Conservation (phyloP, 805 yeast genomes). For the Priceomyces medius region DNA sequence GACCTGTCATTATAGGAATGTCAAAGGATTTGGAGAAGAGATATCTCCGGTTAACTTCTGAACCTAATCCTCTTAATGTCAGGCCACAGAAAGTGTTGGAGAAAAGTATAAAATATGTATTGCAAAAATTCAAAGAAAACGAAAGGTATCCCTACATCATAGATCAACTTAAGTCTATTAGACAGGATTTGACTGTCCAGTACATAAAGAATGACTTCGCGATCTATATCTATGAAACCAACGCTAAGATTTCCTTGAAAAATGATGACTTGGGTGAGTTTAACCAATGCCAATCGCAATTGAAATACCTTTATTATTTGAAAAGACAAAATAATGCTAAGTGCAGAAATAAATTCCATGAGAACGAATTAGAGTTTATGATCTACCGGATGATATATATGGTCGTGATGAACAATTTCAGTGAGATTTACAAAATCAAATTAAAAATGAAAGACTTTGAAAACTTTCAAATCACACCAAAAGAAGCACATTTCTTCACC, state of each 20-base stretch:
- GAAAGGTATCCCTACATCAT: slow-evolving; percentile 69
- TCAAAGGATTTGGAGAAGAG: slow-evolving; percentile 68
- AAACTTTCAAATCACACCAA: slow-evolving; percentile 6
- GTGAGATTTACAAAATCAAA: slow-evolving; percentile 50
- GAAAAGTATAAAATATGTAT: slow-evolving; percentile 54
- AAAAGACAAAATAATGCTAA: slow-evolving; percentile 30
- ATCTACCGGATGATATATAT: slow-evolving; percentile 74
- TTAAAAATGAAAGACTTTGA: slow-evolving; percentile 9
- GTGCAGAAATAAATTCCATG: slow-evolving; percentile 15
- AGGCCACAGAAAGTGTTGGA: slow-evolving; percentile 68
- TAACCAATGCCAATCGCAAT: slow-evolving; percentile 89
- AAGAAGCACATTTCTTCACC: slow-evolving; percentile 13
- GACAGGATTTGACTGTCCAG: slow-evolving; percentile 94
- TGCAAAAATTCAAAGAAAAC: slow-evolving; percentile 48
- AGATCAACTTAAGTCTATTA: slow-evolving; percentile 85
- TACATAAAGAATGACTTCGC: slow-evolving; percentile 77
- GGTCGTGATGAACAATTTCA: slow-evolving; percentile 65
- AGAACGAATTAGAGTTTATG: slow-evolving; percentile 56
- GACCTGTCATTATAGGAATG: slow-evolving; percentile 54
- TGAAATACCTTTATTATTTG: slow-evolving; percentile 58
- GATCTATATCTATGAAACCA: slow-evolving; percentile 75
- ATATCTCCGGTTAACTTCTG: slow-evolving; percentile 84
- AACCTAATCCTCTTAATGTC: slow-evolving; percentile 81
- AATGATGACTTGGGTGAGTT: slow-evolving; percentile 88
- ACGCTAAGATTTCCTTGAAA: slow-evolving; percentile 82